A percentile compares a stretch with the other conserved stretches of the same genome.
Conservation (phyloP, 208 protist genomes). For the Naegleria lovaniensis region DNA sequence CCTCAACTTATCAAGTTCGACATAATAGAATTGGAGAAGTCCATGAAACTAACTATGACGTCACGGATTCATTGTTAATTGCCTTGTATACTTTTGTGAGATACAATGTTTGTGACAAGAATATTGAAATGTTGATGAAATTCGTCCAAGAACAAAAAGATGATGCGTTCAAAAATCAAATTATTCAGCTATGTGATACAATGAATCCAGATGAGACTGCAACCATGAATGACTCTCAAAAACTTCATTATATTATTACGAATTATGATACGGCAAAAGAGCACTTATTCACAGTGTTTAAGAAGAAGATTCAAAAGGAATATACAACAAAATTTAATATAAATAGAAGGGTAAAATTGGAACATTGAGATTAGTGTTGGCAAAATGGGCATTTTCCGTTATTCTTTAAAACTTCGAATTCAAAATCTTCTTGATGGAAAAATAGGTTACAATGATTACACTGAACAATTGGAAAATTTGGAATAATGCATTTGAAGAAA, state of each 20-base stretch:
- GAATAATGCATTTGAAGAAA: conserved; percentile 46
- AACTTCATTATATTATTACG: background rate
- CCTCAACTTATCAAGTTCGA: background rate
- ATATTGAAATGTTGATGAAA: background rate
- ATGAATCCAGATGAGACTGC: background rate
- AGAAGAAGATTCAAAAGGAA: background rate
- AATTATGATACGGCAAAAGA: background rate
- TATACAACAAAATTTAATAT: background rate
- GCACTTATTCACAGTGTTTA: background rate
- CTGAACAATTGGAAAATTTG: conserved; percentile 39
- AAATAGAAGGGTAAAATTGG: background rate
- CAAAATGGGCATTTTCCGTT: conserved; percentile 46
- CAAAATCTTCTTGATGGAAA: conserved; percentile 53
- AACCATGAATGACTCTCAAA: background rate
- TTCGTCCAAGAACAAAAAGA: background rate
- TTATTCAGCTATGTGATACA: background rate
- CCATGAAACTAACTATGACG: conserved; percentile 1
- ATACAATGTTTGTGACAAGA: background rate
- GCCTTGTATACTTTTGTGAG: background rate
- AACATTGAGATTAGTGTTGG: background rate
- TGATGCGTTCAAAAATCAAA: background rate
- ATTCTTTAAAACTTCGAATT: conserved; percentile 36
- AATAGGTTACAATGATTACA: conserved; percentile 47
- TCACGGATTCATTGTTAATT: background rate
- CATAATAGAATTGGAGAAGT: background rate